Evolutionary conservation across 495 filamentous ascomycete genomes (phyloP), one percentile per base, ranked within the genome.

Genomic region (Penicillium pancosmium): DNA sequence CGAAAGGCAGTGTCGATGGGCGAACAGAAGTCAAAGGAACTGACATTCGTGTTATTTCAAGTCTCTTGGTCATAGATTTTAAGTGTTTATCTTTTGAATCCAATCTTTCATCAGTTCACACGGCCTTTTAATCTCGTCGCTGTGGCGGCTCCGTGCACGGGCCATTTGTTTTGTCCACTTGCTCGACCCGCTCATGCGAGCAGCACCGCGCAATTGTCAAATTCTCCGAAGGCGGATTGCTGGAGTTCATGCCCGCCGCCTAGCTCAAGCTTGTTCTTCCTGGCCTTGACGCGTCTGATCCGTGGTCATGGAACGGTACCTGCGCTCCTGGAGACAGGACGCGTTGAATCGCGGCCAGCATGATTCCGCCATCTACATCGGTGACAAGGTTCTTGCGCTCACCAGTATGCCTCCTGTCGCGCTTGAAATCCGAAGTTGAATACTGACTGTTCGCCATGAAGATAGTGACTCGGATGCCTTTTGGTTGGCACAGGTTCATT

Each of bases 401-500:
- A 97, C 93, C 35, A 88, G 94, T 98, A 76, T 73, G 64, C 41
- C 27, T 40, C 36, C 40, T 34, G 36, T 16, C 1, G 6, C 50
- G 18, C 15, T 15, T 10, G 0, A 31, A 48, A 10, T 18, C 27
- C n/a, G 16, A 13, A 34, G 43, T 10, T 27, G 21, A 46, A 51
- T 23, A 9, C 50, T 55, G 74, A 60, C 75, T 67, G 41, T 57
- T 54, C 54, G 38, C n/a, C 62, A 5, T 43, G 41, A 61, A 97
- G 93, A 91, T 68, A 87, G 91, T 68, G 90, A 92, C 63, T 84
- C 90, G 36, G 93, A 98, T 73, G 93, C 92, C 51, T 95, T 96
- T 69, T 95, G 89, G 86, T 86, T 98, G 47, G 93, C 93, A 10
- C 91, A 96, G 71, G 87, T 96, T 46, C 93, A 99, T 73, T 98